phyloP scores from a whole-genome alignment of 106 monocot species.

The Dioscorea dumetorum region DNA sequence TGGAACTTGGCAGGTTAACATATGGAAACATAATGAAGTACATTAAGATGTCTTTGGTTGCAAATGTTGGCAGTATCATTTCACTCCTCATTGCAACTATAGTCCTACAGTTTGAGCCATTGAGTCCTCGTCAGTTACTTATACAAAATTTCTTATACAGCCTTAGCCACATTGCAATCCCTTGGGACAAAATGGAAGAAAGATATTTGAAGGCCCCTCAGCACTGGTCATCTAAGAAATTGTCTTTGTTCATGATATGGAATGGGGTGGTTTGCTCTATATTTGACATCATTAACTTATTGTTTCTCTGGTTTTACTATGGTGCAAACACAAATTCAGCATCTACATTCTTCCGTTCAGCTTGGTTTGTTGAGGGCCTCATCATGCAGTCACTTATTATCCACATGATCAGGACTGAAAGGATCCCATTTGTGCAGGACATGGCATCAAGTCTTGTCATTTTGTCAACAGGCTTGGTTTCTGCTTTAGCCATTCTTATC shows the following conservation, averaged over 20 bases:
- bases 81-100: conserved; percentile 27
- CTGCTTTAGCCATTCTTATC: conserved; percentile 10
- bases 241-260: conserved; percentile 31
- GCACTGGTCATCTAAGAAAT: conserved; percentile 21
- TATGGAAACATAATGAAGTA: conserved; percentile 43
- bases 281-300: conserved; percentile 22
- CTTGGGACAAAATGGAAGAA: conserved; percentile 48
- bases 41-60: conserved; percentile 34
- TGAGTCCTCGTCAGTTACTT: conserved; percentile 30
- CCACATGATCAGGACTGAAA: conserved; percentile 40
- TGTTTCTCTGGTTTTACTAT: conserved; percentile 25
- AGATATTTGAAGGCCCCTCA: conserved; percentile 22
- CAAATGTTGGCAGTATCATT: conserved; percentile 25
- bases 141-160: conserved; percentile 37
- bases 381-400: conserved; percentile 40
- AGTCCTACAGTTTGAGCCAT: conserved; percentile 26
- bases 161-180: conserved; percentile 37
- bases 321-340: conserved; percentile 6
- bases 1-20: conserved; percentile 31
- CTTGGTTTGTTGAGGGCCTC: conserved; percentile 41
- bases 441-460: conserved; percentile 32
- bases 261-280: conserved; percentile 27
- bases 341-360: conserved; percentile 27
- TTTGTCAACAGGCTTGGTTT: conserved; percentile 17
- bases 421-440: conserved; percentile 36